Base-by-base conservation (phyloP, 169 alveolate species). In the Theileria sp. region DNA sequence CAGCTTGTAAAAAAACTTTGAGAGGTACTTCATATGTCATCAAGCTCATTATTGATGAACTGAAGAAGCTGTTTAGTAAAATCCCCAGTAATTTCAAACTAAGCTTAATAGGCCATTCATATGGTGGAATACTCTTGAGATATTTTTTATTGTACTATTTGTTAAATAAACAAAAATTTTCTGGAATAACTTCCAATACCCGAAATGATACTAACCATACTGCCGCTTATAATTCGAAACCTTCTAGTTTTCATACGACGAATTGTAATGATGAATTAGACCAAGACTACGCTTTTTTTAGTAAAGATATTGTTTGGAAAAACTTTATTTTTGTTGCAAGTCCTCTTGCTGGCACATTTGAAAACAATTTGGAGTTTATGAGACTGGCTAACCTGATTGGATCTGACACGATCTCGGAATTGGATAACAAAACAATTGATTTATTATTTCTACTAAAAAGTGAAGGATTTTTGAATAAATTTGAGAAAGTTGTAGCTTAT, bases 291-390 rank as follows among this genome's bases (percentile, higher is more conserved):
- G 9, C 30, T 15, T 26, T 32, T 19, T 28, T 30, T 19, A 50
- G 62, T 25, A 70, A n/a, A n/a, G 80, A 87, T 7, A 86, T 87
- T 49, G 76, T 49, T 19, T 85, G 89, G 82, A 80, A 81, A 23
- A 91, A 91, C 85, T 83, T 79, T 51, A 80, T 91, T 54, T 80
- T 88, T 23, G 62, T 91, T 28, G 94, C 94, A 17, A 86, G 92
- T n/a, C 94, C 94, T 8, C 92, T 85, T 58, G 82, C 88, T 19
- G 94, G 94, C 0, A 90, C 85, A 7, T 88, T 86, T 58, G 94
- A 91, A 61, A 87, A 91, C 79, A 68, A 69, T 69, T 68, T 77
- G 6, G 88, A 79, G 9, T 81, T 91, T 77, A 77, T 77, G 19
- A 44, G 66, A 19, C 34, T 87, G 25, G 82, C 88, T 2, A 73